Percentiles rank a stretch among this genome's conserved stretches.
phyloP scores from a whole-genome alignment of 192 early-diverging fungal genomes.

The Borealophlyctis nickersoniae region DNA sequence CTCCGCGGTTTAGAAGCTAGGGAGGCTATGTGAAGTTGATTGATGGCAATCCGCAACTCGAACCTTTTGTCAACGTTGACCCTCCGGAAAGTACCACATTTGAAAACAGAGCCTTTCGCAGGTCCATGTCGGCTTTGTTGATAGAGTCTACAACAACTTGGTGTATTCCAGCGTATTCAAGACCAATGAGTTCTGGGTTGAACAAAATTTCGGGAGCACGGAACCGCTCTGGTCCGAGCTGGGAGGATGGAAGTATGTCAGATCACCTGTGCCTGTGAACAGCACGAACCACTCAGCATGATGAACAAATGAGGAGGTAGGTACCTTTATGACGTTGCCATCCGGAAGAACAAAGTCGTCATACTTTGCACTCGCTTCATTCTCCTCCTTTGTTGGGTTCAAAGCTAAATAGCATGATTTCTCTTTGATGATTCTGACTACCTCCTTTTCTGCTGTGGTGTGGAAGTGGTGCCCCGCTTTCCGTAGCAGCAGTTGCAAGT shows the following conservation, averaged over 20 bases:
- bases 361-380: conserved; percentile 72
- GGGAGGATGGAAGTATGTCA: background rate
- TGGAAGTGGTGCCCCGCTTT: conserved; percentile 84
- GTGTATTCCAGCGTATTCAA: conserved; percentile 90
- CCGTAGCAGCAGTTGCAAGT: conserved; percentile 87
- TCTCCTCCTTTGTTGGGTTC: conserved; percentile 90
- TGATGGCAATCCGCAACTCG: background rate
- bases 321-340: conserved; percentile 78
- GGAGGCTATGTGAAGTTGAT: background rate
- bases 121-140: conserved; percentile 89
- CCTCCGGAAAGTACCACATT: conserved; percentile 97
- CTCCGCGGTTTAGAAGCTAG: no score
- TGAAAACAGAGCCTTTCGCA: conserved; percentile 81
- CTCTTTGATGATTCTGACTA: conserved; percentile 94
- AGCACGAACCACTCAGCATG: background rate
- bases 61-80: conserved; percentile 81
- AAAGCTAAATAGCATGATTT: conserved; percentile 90
- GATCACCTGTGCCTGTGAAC: background rate
- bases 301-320: background rate
- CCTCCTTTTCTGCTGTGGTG: conserved; percentile 92
- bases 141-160: conserved; percentile 92
- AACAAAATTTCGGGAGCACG: conserved; percentile 95
- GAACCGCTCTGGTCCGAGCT: conserved; percentile 87
- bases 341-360: conserved; percentile 81
- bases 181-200: conserved; percentile 88